Conservation (phyloP, 2,329 filamentous ascomycete species). For the Cadophora gregata region DNA sequence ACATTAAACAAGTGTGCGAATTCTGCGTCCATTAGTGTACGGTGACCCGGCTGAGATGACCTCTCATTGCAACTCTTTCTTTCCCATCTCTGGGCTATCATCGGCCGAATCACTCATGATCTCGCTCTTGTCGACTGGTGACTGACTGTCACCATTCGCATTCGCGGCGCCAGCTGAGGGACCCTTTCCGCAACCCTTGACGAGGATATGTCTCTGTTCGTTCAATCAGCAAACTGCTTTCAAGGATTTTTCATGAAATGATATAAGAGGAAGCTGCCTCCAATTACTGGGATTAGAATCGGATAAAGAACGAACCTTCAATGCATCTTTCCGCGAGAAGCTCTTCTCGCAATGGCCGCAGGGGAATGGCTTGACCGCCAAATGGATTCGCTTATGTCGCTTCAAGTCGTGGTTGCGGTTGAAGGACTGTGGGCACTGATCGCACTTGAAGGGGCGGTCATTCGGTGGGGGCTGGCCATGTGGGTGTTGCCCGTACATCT, state of each 20-base stretch:
- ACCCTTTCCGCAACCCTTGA: slow-evolving; percentile 68
- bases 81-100: slow-evolving; percentile 37
- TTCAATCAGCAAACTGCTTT: slow-evolving; percentile 39
- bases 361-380: slow-evolving; percentile 94
- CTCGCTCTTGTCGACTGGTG: slow-evolving; percentile 41
- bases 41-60: background rate
- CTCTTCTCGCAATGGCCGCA: slow-evolving; percentile 93
- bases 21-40: slow-evolving; percentile 21
- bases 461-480: slow-evolving; percentile 60
- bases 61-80: slow-evolving; percentile 36
- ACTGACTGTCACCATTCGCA: slow-evolving; percentile 37
- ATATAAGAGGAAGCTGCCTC: slow-evolving; percentile 21
- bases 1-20: background rate
- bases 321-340: slow-evolving; percentile 93
- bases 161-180: slow-evolving; percentile 30
- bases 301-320: slow-evolving; percentile 74
- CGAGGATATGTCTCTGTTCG: slow-evolving; percentile 66
- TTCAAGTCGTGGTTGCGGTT: slow-evolving; percentile 97
- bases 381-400: slow-evolving; percentile 91
- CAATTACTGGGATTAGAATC: slow-evolving; percentile 31
- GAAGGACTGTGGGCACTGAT: slow-evolving; percentile 90
- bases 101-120: slow-evolving; percentile 42
- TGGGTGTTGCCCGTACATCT: slow-evolving; percentile 65
- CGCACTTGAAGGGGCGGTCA: slow-evolving; percentile 93
- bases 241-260: background rate